These are phyloP conservation scores for Mycena latifolia DNA, from an alignment of 768 basidiomycete genomes.

Conservation along the genomic window DNA sequence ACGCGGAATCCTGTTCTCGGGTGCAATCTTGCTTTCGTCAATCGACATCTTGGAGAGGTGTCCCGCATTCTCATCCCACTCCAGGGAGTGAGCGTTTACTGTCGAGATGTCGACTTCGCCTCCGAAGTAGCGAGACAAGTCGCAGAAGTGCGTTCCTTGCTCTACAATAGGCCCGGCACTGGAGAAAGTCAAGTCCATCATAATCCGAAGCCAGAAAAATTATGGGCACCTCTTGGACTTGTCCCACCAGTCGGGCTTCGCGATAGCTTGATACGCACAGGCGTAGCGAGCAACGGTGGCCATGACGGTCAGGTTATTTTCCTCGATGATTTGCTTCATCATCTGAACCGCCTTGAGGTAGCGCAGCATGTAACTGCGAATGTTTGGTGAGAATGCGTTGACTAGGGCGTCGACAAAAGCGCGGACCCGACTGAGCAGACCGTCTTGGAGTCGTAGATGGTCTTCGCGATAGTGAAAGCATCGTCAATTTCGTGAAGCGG, in stretches of 20 bases:
- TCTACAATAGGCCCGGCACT: slow-evolving; percentile 89
- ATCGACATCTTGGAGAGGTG: slow-evolving; percentile 82
- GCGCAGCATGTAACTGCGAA: slow-evolving; percentile 87
- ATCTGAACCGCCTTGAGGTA: slow-evolving; percentile 94
- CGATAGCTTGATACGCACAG: slow-evolving; percentile 84
- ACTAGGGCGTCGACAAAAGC: background rate
- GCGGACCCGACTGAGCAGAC: slow-evolving; percentile 91
- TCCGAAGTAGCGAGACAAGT: slow-evolving; percentile 97
- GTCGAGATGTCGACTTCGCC: slow-evolving; percentile 91
- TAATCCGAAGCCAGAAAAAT: slow-evolving; percentile 11
- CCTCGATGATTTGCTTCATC: slow-evolving; percentile 96
- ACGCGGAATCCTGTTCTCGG: slow-evolving; percentile 93
- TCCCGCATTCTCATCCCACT: slow-evolving; percentile 93
- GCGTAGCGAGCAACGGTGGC: slow-evolving; percentile 96
- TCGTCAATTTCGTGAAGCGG: slow-evolving; percentile 75
- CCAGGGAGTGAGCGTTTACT: slow-evolving; percentile 88
- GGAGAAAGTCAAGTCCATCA: slow-evolving; percentile 23
- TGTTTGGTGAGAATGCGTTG: background rate
- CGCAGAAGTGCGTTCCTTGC: slow-evolving; percentile 97
- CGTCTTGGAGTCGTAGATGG: slow-evolving; percentile 75
- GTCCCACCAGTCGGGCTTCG: slow-evolving; percentile 94
- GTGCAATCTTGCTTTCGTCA: slow-evolving; percentile 87
- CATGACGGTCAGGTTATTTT: slow-evolving; percentile 96
- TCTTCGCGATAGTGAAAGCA: slow-evolving; percentile 77
- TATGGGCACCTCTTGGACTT: slow-evolving; percentile 78